phyloP scores from a whole-genome alignment of 148 eudicot genomes.

The Rhododendron griersonianum region DNA sequence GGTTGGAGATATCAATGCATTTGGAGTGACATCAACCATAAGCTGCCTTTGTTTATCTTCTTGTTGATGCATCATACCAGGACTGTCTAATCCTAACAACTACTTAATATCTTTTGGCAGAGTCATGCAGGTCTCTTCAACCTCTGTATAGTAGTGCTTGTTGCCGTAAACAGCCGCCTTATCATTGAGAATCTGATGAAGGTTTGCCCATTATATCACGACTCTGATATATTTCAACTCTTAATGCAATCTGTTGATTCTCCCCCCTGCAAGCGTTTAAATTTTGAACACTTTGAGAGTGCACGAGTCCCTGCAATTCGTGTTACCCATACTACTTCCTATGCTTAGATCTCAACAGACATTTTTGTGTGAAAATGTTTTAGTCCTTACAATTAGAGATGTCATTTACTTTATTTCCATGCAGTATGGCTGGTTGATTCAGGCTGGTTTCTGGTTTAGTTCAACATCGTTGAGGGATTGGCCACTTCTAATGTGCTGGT shows the following conservation, averaged over 20 bases:
- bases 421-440: constrained; percentile 93
- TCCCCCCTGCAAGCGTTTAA: not conserved
- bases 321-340: not conserved
- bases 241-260: not conserved
- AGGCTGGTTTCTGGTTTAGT: constrained; percentile 88
- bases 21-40: not conserved
- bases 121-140: constrained; percentile 98
- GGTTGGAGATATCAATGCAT: not conserved
- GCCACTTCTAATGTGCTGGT: constrained; percentile 98
- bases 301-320: not conserved
- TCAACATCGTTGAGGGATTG: constrained; percentile 87
- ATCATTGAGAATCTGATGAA: constrained; percentile 97
- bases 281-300: not conserved
- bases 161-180: constrained; percentile 93
- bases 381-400: not conserved
- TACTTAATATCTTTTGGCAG: constrained; percentile 34
- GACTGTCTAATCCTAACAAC: not conserved
- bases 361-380: not conserved
- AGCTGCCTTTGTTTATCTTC: not conserved
- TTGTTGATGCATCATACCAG: not conserved
- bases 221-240: not conserved
- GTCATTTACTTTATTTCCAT: constrained; percentile 12
- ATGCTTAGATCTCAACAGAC: not conserved
- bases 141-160: constrained; percentile 92
- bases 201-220: constrained; percentile 33